Percentiles rank a stretch among this genome's conserved stretches.
Evolutionary conservation across 164 flowering plant genomes (phyloP).

Genomic region (Cinnamomum chago): DNA sequence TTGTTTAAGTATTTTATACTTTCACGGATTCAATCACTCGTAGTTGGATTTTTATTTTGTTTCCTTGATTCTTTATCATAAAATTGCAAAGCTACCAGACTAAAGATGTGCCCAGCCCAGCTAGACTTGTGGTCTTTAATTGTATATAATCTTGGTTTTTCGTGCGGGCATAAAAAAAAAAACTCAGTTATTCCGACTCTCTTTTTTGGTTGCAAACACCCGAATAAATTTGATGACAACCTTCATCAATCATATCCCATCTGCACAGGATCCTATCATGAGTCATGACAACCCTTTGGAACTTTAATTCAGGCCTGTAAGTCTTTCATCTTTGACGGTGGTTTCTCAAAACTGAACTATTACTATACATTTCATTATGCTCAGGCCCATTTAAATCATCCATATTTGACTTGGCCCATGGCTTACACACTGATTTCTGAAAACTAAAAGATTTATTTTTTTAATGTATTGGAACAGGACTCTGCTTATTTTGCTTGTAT

Average conservation of each 20-base stretch:
- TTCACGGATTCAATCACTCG: neutral
- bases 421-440: neutral
- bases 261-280: neutral
- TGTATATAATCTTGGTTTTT: too few relatives aligned
- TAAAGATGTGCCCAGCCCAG: neutral
- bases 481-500: slow-evolving; percentile 75
- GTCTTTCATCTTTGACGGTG: neutral
- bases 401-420: neutral
- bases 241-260: neutral
- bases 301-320: neutral
- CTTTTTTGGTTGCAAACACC: too few relatives aligned
- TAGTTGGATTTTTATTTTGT: neutral
- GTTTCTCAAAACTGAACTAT: too few relatives aligned
- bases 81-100: too few relatives aligned
- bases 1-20: too few relatives aligned
- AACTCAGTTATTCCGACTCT: neutral
- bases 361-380: neutral
- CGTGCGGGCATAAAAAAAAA: neutral
- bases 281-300: neutral
- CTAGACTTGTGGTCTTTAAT: neutral
- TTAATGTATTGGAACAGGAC: slow-evolving; percentile 43
- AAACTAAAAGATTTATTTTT: neutral
- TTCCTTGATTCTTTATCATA: neutral
- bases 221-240: neutral
- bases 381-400: neutral